Conservation (phyloP, 768 basidiomycete genomes). For the Podaxis sp. region DNA sequence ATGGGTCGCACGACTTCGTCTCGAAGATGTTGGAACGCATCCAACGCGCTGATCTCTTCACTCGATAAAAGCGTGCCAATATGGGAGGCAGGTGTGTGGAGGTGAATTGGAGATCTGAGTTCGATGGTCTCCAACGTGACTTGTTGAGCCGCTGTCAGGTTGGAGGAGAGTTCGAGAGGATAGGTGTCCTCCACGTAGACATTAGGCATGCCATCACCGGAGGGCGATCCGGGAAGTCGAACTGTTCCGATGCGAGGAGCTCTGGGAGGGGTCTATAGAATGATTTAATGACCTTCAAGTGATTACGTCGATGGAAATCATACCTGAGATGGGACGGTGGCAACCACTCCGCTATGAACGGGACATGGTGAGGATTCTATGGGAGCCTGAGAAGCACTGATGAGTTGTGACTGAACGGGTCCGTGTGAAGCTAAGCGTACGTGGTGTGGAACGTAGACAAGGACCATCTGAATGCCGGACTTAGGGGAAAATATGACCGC, state of each 20-base stretch:
- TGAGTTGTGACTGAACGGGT: neutral
- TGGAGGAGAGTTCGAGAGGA: neutral
- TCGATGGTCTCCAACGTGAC: neutral
- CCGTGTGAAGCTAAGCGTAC: neutral
- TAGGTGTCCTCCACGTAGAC: neutral
- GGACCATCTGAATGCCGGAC: neutral
- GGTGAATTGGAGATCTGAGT: neutral
- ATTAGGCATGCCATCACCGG: neutral
- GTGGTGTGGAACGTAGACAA: neutral
- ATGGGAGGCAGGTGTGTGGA: neutral
- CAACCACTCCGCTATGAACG: neutral
- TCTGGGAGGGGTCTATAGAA: neutral
- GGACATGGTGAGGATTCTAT: neutral
- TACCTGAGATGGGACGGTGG: neutral
- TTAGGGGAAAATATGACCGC: neutral
- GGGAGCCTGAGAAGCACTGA: neutral
- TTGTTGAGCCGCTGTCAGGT: neutral
- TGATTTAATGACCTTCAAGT: neutral
- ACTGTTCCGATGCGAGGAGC: neutral
- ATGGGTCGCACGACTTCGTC: neutral
- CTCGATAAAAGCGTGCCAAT: neutral
- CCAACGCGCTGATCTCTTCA: neutral
- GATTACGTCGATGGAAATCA: neutral
- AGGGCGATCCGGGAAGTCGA: neutral
- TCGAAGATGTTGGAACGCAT: neutral